phyloP scores from a whole-genome alignment of 116 monocot genomes.

The Iris pallida region DNA sequence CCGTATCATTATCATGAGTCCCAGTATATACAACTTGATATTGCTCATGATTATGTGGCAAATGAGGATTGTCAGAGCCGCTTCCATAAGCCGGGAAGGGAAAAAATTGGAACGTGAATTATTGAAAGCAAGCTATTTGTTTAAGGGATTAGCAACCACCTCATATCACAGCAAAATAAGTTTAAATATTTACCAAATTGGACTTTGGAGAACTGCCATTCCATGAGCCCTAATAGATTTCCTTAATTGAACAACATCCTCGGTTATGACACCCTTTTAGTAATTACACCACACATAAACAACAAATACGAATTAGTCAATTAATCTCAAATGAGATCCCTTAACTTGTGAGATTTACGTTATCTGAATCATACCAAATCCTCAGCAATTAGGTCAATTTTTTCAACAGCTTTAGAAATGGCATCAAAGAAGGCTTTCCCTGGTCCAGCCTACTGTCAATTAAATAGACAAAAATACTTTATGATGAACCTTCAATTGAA shows the following conservation, averaged over 20 bases:
- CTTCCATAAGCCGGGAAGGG: slow-evolving; percentile 61
- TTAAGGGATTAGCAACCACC: not conserved
- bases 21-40: slow-evolving; percentile 98
- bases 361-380: slow-evolving; percentile 57
- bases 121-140: not conserved
- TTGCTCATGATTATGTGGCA: slow-evolving; percentile 85
- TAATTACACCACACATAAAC: not conserved
- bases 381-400: slow-evolving; percentile 79
- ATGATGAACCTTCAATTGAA: not conserved
- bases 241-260: slow-evolving; percentile 90
- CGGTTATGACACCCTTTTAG: slow-evolving; percentile 87
- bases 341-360: not conserved
- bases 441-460: slow-evolving; percentile 87
- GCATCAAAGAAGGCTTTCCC: slow-evolving; percentile 91
- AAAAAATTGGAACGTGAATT: not conserved
- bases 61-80: slow-evolving; percentile 72
- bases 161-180: not conserved
- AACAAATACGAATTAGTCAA: not conserved
- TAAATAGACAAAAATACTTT: slow-evolving; percentile 3
- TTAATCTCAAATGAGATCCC: not conserved
- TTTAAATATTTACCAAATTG: slow-evolving; percentile 65
- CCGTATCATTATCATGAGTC: slow-evolving; percentile 98
- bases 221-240: slow-evolving; percentile 86
- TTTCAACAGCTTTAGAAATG: slow-evolving; percentile 69
- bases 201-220: slow-evolving; percentile 98